phyloP scores from a whole-genome alignment of 169 alveolate species.

The Cryptosporidium parvum region DNA sequence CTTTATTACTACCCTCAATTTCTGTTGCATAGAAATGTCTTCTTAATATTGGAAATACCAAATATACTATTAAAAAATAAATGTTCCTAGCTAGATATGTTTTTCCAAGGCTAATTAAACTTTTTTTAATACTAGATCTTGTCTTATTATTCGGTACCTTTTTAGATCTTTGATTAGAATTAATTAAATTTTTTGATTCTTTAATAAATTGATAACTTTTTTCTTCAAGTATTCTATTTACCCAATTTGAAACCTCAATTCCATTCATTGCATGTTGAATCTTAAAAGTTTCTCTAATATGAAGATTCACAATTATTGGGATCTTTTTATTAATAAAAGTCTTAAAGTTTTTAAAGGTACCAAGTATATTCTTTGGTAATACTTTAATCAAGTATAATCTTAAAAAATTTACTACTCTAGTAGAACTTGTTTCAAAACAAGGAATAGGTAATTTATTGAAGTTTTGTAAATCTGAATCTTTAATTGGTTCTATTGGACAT shows the following conservation, averaged over 20 bases:
- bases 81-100: conserved; percentile 61
- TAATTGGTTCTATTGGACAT: conserved; percentile 40
- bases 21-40: conserved; percentile 68
- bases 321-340: conserved; percentile 36
- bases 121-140: conserved; percentile 1
- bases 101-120: conserved; percentile 3
- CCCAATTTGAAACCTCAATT: conserved; percentile 58
- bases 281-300: conserved; percentile 43
- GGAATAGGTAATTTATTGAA: conserved; percentile 23
- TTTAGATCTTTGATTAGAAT: neutral
- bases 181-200: neutral
- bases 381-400: conserved; percentile 20
- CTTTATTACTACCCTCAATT: conserved; percentile 46
- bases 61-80: conserved; percentile 37
- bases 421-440: conserved; percentile 23
- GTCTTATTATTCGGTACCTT: neutral
- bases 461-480: conserved; percentile 14
- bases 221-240: conserved; percentile 12
- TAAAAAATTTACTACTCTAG: conserved; percentile 32
- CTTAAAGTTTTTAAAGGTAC: conserved; percentile 34
- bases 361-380: conserved; percentile 45
- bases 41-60: conserved; percentile 56
- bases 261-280: conserved; percentile 41
- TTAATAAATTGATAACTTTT: neutral
- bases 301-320: conserved; percentile 53